Conservation (phyloP, 2,329 filamentous ascomycete genomes). For the Colletotrichum endophyticum region DNA sequence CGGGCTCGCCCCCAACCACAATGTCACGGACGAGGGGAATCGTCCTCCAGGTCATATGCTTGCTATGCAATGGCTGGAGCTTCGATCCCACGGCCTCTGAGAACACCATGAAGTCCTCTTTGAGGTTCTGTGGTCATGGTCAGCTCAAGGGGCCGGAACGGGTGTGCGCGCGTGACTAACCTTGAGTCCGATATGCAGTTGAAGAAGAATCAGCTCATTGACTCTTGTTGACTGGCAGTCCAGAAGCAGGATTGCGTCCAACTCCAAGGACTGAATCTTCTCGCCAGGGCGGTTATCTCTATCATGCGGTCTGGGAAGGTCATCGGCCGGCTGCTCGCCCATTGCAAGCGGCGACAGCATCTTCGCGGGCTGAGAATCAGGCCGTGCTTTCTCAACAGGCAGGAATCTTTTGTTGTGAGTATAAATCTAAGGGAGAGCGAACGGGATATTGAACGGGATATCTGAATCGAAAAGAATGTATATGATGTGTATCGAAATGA, state of each 20-base stretch:
- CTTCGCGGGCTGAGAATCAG: background rate
- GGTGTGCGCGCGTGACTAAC: background rate
- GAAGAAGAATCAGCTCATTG: background rate
- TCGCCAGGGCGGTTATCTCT: background rate
- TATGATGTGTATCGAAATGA: background rate
- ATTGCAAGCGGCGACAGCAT: background rate
- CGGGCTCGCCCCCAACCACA: background rate
- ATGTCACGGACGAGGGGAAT: background rate
- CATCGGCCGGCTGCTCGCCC: background rate
- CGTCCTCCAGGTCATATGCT: constrained; percentile 7
- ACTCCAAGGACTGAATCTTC: background rate
- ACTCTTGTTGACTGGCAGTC: background rate
- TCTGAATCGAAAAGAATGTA: background rate
- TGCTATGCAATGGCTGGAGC: background rate
- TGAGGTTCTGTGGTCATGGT: background rate
- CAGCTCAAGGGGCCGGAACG: background rate
- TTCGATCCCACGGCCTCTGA: background rate
- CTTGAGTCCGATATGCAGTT: background rate
- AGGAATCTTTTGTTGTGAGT: background rate
- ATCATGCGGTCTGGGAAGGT: background rate
- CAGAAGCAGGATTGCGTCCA: fast-evolving
- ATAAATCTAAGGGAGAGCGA: background rate
- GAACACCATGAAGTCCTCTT: background rate
- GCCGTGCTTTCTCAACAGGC: background rate
- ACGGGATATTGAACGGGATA: background rate